These are phyloP conservation scores for Trichoderma lentiforme DNA, from an alignment of 2,329 filamentous ascomycete genomes.

Conservation along the genomic window DNA sequence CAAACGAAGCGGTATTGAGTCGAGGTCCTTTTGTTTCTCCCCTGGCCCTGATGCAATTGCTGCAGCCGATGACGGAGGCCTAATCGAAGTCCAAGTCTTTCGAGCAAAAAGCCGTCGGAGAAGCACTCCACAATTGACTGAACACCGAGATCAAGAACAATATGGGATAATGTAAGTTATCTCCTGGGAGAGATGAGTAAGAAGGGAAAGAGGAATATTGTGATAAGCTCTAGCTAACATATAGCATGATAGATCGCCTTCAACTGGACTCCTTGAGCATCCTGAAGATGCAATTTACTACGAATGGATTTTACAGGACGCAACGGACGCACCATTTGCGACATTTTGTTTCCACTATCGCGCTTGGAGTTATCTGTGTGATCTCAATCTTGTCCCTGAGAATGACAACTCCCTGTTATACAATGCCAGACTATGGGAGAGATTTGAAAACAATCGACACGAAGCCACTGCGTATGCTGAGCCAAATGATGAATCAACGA, in stretches of 20 bases:
- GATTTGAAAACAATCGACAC: background rate
- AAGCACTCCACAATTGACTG: constrained; percentile 39
- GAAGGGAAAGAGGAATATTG: background rate
- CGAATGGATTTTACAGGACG: constrained; percentile 50
- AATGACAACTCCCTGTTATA: constrained; percentile 2
- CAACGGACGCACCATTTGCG: constrained; percentile 50
- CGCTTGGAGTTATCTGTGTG: constrained; percentile 46
- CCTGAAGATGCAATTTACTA: constrained; percentile 51
- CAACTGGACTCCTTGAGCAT: constrained; percentile 50
- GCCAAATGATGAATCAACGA: background rate
- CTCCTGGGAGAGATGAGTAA: background rate
- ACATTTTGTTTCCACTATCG: constrained; percentile 57
- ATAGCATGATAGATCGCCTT: constrained; percentile 44
- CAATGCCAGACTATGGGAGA: background rate
- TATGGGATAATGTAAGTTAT: constrained; percentile 53
- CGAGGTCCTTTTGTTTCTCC: constrained; percentile 1
- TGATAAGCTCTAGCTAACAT: background rate
- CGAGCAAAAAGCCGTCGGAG: constrained; percentile 47
- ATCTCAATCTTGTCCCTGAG: constrained; percentile 47
- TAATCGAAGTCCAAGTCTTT: constrained; percentile 25
- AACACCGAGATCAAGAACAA: constrained; percentile 45
- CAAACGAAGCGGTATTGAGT: constrained; percentile 37
- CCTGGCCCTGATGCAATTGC: background rate
- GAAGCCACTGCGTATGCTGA: background rate
- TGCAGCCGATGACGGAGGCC: background rate